Base-by-base conservation (phyloP, 192 early-diverging fungal genomes). In the Oehlia diaphana region DNA sequence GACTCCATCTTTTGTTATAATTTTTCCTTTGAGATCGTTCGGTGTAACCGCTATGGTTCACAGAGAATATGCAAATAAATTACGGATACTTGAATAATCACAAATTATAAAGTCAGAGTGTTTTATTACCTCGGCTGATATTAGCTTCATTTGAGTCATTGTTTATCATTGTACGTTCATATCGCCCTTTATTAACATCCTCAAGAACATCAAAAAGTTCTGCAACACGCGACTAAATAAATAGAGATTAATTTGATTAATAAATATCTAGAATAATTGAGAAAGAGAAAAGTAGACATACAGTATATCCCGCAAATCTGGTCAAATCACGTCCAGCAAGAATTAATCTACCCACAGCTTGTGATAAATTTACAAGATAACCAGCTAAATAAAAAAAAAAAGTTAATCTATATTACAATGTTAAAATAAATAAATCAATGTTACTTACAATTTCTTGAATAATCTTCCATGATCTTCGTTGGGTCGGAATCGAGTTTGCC, bases 291-390 rank as follows among this genome's bases (percentile, higher is more conserved):
- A 53, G 23, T 50, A 28, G 21, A 13, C 81, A 50, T 50, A 87
- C 86, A 10, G 90, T 90, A 49, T 91, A 91, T 23, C 90, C 90
- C 33, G 90, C 90, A 76, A 91, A 89, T 28, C 89, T 85, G 39
- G 89, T 90, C 66, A 91, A 77, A 81, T 91, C 90, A 74, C 90
- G 89, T n/a, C 90, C 90, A 63, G 90, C 86, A 39, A 91, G 80
- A 73, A 91, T 91, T 19, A 91, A 79, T 50, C 90, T 82, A 39
- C 90, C 90, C 2, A 91, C 87, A 64, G 90, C 90, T 78, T 91
- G 90, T 5, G 90, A 91, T 39, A 91, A 73, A 68, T 90, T 91
- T 50, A 91, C 90, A 33, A 91, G 82, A 65, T 91, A 91, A 71
- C 89, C 85, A 39, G 89, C 89, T 90, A 72, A 6, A 42, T 53